phyloP scores from a whole-genome alignment of 768 basidiomycete species.

The Tephrocybe sp. region DNA sequence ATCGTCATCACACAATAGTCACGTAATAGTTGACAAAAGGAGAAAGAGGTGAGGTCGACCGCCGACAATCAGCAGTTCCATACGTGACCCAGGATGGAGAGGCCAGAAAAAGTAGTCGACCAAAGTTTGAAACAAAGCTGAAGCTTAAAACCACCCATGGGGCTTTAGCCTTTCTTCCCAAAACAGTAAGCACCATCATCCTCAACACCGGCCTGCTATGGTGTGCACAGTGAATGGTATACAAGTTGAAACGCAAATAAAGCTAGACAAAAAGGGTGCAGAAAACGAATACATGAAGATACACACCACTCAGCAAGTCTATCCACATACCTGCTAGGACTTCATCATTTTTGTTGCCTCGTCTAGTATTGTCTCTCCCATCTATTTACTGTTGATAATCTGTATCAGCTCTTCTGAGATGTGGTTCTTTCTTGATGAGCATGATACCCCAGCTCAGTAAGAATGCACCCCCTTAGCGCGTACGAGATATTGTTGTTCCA shows the following conservation, averaged over 20 bases:
- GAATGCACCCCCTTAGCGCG: constrained; percentile 95
- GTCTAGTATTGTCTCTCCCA: constrained; percentile 95
- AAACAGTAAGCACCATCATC: no score
- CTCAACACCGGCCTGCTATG: no score
- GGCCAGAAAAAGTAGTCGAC: no score
- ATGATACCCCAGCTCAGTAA: constrained; percentile 96
- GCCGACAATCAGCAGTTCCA: no score
- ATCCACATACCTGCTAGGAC: constrained; percentile 81
- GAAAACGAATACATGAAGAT: background rate
- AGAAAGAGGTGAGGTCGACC: no score
- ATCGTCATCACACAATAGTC: no score
- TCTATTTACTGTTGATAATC: constrained; percentile 88
- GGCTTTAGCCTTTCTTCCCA: no score
- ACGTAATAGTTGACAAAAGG: no score
- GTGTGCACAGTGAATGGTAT: no score
- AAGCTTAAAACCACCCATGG: no score
- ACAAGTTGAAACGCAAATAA: background rate
- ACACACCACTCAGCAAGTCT: constrained; percentile 89
- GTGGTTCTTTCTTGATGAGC: constrained; percentile 71
- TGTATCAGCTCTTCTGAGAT: constrained; percentile 84
- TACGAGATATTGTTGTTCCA: constrained; percentile 99
- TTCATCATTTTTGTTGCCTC: constrained; percentile 98
- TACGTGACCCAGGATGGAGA: no score
- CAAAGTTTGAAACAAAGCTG: no score
- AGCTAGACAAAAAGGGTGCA: background rate